Conservation (phyloP, 331 rosid species). For the Dryas integrifolia region DNA sequence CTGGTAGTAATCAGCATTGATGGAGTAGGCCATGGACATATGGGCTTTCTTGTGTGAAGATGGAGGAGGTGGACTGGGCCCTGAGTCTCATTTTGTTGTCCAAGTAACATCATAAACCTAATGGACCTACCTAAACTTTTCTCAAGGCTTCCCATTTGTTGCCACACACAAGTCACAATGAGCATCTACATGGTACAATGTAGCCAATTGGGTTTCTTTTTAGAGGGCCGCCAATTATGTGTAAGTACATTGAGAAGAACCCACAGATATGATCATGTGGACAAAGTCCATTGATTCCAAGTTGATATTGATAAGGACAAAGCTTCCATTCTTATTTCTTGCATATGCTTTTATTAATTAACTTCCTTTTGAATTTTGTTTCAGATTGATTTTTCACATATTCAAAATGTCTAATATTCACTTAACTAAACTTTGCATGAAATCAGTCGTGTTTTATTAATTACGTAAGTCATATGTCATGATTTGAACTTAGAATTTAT, state of each 20-base stretch:
- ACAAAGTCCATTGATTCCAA: not conserved
- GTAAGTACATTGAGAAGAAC: not conserved
- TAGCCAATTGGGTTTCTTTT: not conserved
- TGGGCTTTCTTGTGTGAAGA: no score
- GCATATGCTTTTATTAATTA: not conserved
- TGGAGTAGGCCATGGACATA: no score
- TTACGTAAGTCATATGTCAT: no score
- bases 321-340: no score
- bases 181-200: no score
- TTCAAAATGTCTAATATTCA: not conserved
- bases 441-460: no score
- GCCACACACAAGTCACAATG: no score
- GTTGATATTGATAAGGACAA: not conserved
- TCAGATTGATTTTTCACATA: not conserved
- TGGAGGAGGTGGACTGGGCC: no score
- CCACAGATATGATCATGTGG: not conserved
- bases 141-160: no score
- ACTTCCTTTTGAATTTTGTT: not conserved
- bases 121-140: not conserved
- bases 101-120: not conserved
- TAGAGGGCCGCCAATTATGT: not conserved
- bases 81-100: not conserved
- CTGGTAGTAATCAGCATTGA: no score
- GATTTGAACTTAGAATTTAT: no score
- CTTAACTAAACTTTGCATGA: not conserved